Percentiles rank a stretch among this genome's conserved stretches.
These are phyloP conservation scores for Aspergillus tanneri DNA, from an alignment of 2,329 filamentous ascomycete species.

Conservation along the genomic window DNA sequence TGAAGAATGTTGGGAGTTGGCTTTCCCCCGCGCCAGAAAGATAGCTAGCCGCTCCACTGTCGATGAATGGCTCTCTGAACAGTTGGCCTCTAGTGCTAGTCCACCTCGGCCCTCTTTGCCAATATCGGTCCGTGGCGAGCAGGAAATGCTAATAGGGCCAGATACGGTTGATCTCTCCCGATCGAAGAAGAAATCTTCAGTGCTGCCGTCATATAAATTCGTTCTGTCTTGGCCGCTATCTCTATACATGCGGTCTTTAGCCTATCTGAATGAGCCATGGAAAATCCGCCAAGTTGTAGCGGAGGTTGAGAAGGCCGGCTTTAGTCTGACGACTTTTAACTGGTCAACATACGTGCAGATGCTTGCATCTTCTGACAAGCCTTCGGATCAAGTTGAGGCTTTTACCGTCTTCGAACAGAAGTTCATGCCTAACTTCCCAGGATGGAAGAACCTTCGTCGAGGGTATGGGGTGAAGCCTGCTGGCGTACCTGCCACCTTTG, in stretches of 20 bases:
- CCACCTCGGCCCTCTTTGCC: conserved; percentile 16
- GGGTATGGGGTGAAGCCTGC: conserved; percentile 33
- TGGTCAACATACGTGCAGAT: conserved; percentile 77
- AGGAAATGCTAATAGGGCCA: conserved; percentile 6
- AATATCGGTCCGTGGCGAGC: conserved; percentile 2
- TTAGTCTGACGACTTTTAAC: conserved; percentile 69
- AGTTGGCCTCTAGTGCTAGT: conserved; percentile 7
- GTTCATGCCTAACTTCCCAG: conserved; percentile 76
- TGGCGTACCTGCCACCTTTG: conserved; percentile 29
- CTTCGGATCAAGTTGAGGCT: conserved; percentile 56
- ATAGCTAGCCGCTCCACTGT: conserved; percentile 40
- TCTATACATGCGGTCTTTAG: conserved; percentile 54
- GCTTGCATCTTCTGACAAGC: conserved; percentile 61
- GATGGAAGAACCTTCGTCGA: conserved; percentile 58
- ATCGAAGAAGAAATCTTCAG: conserved; percentile 10
- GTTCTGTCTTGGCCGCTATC: conserved; percentile 51
- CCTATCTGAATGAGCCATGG: conserved; percentile 53
- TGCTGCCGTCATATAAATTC: conserved; percentile 47
- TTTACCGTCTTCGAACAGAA: conserved; percentile 72
- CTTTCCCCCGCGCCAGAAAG: conserved; percentile 54
- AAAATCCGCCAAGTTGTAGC: conserved; percentile 55
- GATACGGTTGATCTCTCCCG: background rate
- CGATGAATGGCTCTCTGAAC: conserved; percentile 19
- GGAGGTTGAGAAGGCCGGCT: conserved; percentile 64
- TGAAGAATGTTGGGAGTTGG: conserved; percentile 64